These are phyloP conservation scores for Diplodia corticola DNA, from an alignment of 2,329 filamentous ascomycete genomes.

Conservation along the genomic window DNA sequence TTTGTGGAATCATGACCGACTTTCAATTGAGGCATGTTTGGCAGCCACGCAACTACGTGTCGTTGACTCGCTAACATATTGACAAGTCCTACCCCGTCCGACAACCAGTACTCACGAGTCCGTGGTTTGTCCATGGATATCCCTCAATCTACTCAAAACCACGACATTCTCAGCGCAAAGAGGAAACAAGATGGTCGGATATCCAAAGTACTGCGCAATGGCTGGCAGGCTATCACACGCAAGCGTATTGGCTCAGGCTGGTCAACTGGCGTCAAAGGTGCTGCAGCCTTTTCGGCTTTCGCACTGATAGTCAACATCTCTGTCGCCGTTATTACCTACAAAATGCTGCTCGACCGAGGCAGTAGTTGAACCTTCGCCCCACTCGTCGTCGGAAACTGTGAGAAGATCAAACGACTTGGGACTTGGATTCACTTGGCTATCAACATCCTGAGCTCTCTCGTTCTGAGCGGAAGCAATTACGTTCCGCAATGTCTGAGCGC, in stretches of 20 bases:
- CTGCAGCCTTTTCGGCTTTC: not conserved
- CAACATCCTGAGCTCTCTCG: slow-evolving; percentile 48
- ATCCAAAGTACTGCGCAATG: no score
- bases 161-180: no score
- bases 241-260: not conserved
- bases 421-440: slow-evolving; percentile 47
- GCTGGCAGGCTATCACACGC: no score
- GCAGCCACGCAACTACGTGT: no score
- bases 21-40: no score
- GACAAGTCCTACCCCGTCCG: no score
- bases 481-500: slow-evolving; percentile 54
- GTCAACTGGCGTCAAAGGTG: not conserved
- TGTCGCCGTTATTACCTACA: not conserved
- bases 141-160: no score
- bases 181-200: no score
- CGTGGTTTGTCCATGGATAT: no score
- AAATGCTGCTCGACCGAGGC: not conserved
- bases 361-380: not conserved
- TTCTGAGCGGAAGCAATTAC: slow-evolving; percentile 53
- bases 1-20: no score
- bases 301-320: not conserved
- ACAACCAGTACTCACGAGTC: no score
- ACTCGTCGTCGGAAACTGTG: slow-evolving; percentile 27
- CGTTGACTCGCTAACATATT: no score
- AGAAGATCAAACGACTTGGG: slow-evolving; percentile 21